phyloP scores from a whole-genome alignment of 169 alveolate species.

The Cryptosporidium tyzzeri region DNA sequence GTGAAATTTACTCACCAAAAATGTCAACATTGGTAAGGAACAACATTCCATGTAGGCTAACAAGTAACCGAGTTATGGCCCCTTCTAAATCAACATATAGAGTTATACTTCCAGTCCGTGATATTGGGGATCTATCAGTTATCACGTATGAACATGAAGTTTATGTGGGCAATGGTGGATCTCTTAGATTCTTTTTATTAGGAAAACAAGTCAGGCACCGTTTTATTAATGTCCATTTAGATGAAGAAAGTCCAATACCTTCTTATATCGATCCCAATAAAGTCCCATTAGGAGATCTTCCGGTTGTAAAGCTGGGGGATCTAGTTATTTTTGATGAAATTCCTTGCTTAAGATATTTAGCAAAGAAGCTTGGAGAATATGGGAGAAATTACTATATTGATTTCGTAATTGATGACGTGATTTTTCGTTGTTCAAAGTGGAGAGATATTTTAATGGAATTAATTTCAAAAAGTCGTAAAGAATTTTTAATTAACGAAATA shows the following conservation, averaged over 20 bases:
- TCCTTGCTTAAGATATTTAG: slow-evolving; percentile 62
- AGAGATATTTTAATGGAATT: slow-evolving; percentile 69
- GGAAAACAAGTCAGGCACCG: slow-evolving; percentile 73
- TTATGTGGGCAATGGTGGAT: slow-evolving; percentile 73
- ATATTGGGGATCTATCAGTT: slow-evolving; percentile 60
- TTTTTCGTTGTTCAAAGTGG: slow-evolving; percentile 67
- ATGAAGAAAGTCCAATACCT: slow-evolving; percentile 64
- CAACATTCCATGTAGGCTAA: slow-evolving; percentile 31
- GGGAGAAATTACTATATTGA: slow-evolving; percentile 72
- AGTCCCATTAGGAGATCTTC: slow-evolving; percentile 74
- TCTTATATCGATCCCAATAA: slow-evolving; percentile 39
- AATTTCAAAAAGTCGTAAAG: neutral
- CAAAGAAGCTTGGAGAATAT: slow-evolving; percentile 72
- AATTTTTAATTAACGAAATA: neutral
- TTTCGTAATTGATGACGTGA: slow-evolving; percentile 53
- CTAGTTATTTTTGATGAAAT: slow-evolving; percentile 54
- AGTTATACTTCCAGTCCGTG: slow-evolving; percentile 69
- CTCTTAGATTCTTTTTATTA: slow-evolving; percentile 51
- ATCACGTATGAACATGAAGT: slow-evolving; percentile 54
- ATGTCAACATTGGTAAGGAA: neutral
- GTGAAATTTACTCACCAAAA: slow-evolving; percentile 27
- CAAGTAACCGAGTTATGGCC: slow-evolving; percentile 36
- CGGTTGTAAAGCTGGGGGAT: slow-evolving; percentile 58
- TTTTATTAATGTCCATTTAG: slow-evolving; percentile 66
- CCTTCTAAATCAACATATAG: slow-evolving; percentile 59